Evolutionary conservation across 805 yeast species (phyloP), one percentile per base, ranked within the genome.

Genomic region (Saccharomycopsis vini): DNA sequence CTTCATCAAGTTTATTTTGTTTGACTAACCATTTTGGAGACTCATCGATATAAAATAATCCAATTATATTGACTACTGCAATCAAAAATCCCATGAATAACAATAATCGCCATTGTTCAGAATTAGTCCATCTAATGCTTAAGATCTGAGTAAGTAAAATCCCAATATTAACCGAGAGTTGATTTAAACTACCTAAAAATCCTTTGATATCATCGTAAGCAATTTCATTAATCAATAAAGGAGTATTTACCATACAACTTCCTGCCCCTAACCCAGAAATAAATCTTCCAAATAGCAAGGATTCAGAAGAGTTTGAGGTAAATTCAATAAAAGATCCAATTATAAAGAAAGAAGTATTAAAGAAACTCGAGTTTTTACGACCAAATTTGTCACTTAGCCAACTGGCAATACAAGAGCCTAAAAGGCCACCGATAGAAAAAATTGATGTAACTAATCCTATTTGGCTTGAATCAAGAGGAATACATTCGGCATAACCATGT

Each of bases 251-350:
- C 46, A 92, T 72, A 1, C 90, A 81, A 10, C 79, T 68, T 3
- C 98, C 98, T 5, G 96, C 94, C 1, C 84, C 95, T 2, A 87
- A 39, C 0, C 98, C 98, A 16, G 85, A 74, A 3, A 85, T 53
- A 44, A 87, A 70, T 46, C 98, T 70, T 0, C 97, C 97, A 12
- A 73, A 3, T 10, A 76, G 55, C 49, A 90, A 60, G 1, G 56
- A 49, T 3, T 40, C 3, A 48, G 72, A 72, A 9, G 65, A 54
- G 38, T 68, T 62, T 4, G 83, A 66, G 5, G 63, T 47, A 12
- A 78, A 75, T 58, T 82, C 78, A 7, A 83, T 45, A 3, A 71
- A 53, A 0, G 92, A 79, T 0, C 95, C 95, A 15, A 78, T 32
- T 6, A 74, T 58, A 54, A 70, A 81, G 2, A 77, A 55, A 0